Percentiles rank a stretch among this genome's conserved stretches.
phyloP scores from a whole-genome alignment of 2,329 filamentous ascomycete genomes.

The Pseudopithomyces chartarum region DNA sequence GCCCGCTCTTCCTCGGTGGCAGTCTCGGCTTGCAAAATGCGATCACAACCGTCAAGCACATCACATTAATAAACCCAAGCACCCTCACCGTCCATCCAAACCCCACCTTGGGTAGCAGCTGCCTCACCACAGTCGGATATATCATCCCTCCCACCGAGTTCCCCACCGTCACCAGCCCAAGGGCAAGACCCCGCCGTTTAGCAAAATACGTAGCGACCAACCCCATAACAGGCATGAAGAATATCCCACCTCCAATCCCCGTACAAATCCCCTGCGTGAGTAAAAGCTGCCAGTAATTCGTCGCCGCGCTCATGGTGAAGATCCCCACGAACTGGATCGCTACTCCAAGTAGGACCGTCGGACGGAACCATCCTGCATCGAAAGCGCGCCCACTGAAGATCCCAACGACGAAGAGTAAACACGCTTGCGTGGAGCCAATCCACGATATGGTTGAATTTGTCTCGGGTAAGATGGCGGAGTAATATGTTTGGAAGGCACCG shows the following conservation, averaged over 20 bases:
- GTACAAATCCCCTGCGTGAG: constrained; percentile 40
- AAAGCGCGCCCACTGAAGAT: constrained; percentile 54
- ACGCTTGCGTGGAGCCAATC: constrained; percentile 58
- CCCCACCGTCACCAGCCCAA: constrained; percentile 64
- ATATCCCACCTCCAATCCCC: constrained; percentile 36
- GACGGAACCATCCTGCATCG: constrained; percentile 56
- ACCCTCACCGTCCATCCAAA: constrained; percentile 40
- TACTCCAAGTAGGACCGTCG: constrained; percentile 48
- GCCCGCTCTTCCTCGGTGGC: constrained; percentile 55
- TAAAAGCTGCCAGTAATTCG: constrained; percentile 54
- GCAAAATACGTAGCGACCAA: constrained; percentile 61
- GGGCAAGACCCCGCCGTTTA: constrained; percentile 60
- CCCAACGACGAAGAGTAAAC: constrained; percentile 52
- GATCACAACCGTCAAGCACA: constrained; percentile 38
- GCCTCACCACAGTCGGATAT: constrained; percentile 59
- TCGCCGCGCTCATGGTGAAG: constrained; percentile 56
- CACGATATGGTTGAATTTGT: constrained; percentile 55
- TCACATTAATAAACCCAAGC: constrained; percentile 54
- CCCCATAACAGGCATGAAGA: constrained; percentile 39
- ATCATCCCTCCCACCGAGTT: constrained; percentile 66
- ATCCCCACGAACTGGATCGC: constrained; percentile 51
- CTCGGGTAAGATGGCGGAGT: constrained; percentile 40
- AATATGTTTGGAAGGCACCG: constrained; percentile 43
- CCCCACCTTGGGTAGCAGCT: constrained; percentile 53
- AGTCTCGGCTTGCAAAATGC: constrained; percentile 54